These are phyloP conservation scores for Erodium moschatum DNA, from an alignment of 441 rosid genomes.

Conservation along the genomic window DNA sequence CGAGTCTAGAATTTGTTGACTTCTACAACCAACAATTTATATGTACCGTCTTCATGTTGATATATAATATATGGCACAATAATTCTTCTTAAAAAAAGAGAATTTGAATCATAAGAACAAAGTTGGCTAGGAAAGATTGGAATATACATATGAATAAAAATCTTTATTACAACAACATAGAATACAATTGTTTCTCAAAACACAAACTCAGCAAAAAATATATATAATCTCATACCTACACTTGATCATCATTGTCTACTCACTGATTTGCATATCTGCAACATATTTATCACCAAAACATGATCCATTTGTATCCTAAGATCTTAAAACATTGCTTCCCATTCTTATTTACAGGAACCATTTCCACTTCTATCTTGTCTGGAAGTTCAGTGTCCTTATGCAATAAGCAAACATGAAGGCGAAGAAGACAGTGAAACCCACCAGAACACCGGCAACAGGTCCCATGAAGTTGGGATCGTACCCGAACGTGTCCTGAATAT, in stretches of 20 bases:
- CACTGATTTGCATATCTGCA: neutral
- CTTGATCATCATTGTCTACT: neutral
- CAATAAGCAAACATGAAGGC: conserved; percentile 58
- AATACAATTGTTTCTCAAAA: neutral
- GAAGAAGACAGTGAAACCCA: conserved; percentile 54
- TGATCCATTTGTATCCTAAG: too few species aligned
- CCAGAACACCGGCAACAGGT: conserved; percentile 56
- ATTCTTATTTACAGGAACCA: neutral
- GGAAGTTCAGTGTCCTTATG: conserved; percentile 66
- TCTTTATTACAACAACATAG: neutral
- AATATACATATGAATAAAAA: too few species aligned
- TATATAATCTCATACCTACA: neutral
- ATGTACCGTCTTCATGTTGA: too few species aligned
- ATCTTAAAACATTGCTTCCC: neutral
- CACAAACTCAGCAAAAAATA: neutral
- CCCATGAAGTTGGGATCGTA: conserved; percentile 59
- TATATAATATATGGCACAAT: too few species aligned
- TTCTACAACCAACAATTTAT: too few species aligned
- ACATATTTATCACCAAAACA: too few species aligned
- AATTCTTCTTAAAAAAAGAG: too few species aligned
- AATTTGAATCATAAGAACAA: too few species aligned
- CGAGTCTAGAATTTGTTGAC: too few species aligned
- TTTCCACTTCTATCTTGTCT: conserved; percentile 8
- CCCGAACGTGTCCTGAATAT: conserved; percentile 45
- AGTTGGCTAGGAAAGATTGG: too few species aligned